Conservation (phyloP, 1,139 yeast species). For the Entelexis sorbosivorans region DNA sequence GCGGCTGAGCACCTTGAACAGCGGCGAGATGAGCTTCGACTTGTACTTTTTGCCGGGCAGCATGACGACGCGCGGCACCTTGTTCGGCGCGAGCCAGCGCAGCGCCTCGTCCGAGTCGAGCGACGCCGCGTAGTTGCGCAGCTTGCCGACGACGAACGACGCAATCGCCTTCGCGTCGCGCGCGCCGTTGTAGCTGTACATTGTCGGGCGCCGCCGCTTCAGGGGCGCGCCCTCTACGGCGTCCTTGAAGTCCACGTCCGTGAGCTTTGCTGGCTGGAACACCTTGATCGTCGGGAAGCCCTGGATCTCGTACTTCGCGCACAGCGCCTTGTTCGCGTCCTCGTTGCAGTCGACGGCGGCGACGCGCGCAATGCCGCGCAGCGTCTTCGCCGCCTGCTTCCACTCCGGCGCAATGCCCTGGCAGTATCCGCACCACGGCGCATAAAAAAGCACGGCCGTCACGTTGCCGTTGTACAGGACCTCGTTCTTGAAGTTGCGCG, state of each 20-base stretch:
- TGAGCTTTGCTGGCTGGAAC: slow-evolving; percentile 44
- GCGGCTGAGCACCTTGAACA: slow-evolving; percentile 61
- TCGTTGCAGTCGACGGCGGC: slow-evolving; percentile 84
- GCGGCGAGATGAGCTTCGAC: slow-evolving; percentile 40
- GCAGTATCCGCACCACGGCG: slow-evolving; percentile 95
- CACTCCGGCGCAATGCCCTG: slow-evolving; percentile 56
- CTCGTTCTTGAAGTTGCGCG: slow-evolving; percentile 50
- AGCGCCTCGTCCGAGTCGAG: slow-evolving; percentile 20
- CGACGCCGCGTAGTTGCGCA: slow-evolving; percentile 60
- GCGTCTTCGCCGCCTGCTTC: slow-evolving; percentile 50
- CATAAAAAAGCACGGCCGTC: slow-evolving; percentile 80
- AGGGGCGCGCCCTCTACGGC: slow-evolving; percentile 54
- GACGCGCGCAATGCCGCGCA: slow-evolving; percentile 54
- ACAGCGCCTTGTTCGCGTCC: slow-evolving; percentile 52
- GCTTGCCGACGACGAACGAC: slow-evolving; percentile 47
- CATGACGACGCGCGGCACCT: slow-evolving; percentile 26
- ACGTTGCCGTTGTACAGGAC: slow-evolving; percentile 64
- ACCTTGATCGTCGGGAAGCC: slow-evolving; percentile 78
- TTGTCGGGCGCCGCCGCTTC: slow-evolving; percentile 48
- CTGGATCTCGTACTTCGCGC: slow-evolving; percentile 53
- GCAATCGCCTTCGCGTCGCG: slow-evolving; percentile 50
- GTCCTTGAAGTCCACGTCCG: slow-evolving; percentile 33
- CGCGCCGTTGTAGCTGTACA: slow-evolving; percentile 61
- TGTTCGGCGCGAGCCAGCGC: slow-evolving; percentile 21
- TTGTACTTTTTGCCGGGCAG: slow-evolving; percentile 26